These are phyloP conservation scores for Boletellus sp. DNA, from an alignment of 1,284 basidiomycete species.

Conservation along the genomic window DNA sequence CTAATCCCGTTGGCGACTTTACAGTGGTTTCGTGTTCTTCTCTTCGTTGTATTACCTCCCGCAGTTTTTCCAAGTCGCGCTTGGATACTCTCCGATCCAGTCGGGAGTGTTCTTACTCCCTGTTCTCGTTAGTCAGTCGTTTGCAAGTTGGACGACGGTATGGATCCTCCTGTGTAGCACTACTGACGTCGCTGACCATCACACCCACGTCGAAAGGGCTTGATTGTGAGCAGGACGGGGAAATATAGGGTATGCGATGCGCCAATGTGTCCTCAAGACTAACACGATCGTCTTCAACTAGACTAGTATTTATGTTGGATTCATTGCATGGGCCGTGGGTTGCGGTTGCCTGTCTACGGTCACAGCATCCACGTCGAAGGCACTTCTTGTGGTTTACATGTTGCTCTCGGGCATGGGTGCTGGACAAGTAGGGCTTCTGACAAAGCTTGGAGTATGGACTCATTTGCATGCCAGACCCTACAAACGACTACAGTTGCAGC, in stretches of 20 bases:
- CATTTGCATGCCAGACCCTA: constrained; percentile 40
- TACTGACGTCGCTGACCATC: constrained; percentile 5
- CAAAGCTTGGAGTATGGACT: neutral
- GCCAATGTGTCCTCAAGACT: neutral
- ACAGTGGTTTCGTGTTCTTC: constrained; percentile 57
- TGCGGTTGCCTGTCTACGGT: constrained; percentile 68
- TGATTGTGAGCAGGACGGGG: constrained; percentile 63
- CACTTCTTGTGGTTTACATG: constrained; percentile 63
- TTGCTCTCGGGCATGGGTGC: constrained; percentile 66
- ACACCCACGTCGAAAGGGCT: constrained; percentile 41
- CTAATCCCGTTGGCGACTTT: neutral
- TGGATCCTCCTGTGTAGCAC: constrained; percentile 17
- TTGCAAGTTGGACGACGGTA: constrained; percentile 54
- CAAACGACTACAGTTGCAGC: constrained; percentile 67
- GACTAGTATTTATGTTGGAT: constrained; percentile 64
- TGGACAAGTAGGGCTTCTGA: constrained; percentile 45
- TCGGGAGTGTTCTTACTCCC: constrained; percentile 35
- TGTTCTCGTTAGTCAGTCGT: constrained; percentile 52
- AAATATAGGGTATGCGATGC: constrained; percentile 49
- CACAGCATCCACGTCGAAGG: constrained; percentile 45
- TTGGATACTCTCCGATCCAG: constrained; percentile 42
- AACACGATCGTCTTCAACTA: constrained; percentile 21
- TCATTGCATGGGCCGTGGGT: constrained; percentile 66
- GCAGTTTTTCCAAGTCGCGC: constrained; percentile 72
- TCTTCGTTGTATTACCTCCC: constrained; percentile 65